Conservation (phyloP, 2,329 filamentous ascomycete genomes). For the Penicillium sp. region DNA sequence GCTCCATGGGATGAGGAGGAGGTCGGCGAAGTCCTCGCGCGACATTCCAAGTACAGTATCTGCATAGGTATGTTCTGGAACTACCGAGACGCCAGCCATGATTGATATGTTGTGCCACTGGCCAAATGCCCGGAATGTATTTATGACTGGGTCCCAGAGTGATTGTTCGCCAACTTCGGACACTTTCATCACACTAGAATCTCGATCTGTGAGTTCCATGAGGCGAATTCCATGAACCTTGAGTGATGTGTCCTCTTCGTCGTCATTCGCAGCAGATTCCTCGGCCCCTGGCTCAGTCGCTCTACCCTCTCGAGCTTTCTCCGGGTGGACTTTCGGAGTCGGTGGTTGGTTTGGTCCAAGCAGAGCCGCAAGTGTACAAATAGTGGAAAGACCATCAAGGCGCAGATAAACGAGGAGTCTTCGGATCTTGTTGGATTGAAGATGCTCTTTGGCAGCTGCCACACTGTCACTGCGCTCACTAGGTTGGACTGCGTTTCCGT, state of each 20-base stretch:
- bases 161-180: slow-evolving; percentile 78
- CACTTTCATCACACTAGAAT: slow-evolving; percentile 93
- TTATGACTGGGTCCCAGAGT: slow-evolving; percentile 80
- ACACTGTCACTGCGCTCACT: slow-evolving; percentile 51
- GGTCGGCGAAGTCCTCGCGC: slow-evolving; percentile 70
- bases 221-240: slow-evolving; percentile 85
- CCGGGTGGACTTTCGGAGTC: slow-evolving; percentile 37
- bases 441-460: slow-evolving; percentile 53
- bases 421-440: slow-evolving; percentile 59
- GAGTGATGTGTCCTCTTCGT: slow-evolving; percentile 51
- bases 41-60: slow-evolving; percentile 76
- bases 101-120: slow-evolving; percentile 82
- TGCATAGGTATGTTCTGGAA: slow-evolving; percentile 77
- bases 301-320: slow-evolving; percentile 28
- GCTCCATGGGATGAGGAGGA: slow-evolving; percentile 88
- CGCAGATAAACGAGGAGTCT: slow-evolving; percentile 80
- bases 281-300: slow-evolving; percentile 29
- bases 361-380: slow-evolving; percentile 82
- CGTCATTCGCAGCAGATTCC: slow-evolving; percentile 26
- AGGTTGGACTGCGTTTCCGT: slow-evolving; percentile 59
- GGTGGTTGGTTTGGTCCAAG: slow-evolving; percentile 62
- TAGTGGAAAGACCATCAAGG: slow-evolving; percentile 79
- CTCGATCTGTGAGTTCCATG: slow-evolving; percentile 85
- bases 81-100: slow-evolving; percentile 78
- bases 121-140: slow-evolving; percentile 87